Percentiles rank a stretch among this genome's conserved stretches.
Conservation (phyloP, 345 rosid species). For the Capsella bursapastoris region DNA sequence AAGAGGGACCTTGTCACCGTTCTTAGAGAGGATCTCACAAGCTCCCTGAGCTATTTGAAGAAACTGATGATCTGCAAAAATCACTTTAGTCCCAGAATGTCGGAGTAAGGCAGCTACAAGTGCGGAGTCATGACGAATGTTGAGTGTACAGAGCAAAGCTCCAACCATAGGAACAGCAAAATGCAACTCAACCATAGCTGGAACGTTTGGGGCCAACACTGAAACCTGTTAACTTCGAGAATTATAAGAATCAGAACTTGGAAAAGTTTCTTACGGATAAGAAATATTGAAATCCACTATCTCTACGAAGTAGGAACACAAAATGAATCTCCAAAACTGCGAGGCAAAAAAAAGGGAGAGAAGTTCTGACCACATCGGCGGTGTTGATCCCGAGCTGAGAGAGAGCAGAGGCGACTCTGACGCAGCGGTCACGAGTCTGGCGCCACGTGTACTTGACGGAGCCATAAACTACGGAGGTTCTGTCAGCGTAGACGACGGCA, state of each 20-base stretch:
- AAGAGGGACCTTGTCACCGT: constrained; percentile 46
- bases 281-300: neutral
- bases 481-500: constrained; percentile 54
- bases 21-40: constrained; percentile 50
- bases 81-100: constrained; percentile 67
- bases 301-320: neutral
- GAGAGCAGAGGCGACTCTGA: constrained; percentile 68
- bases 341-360: neutral
- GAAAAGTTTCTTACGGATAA: neutral
- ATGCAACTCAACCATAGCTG: constrained; percentile 84
- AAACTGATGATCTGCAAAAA: constrained; percentile 68
- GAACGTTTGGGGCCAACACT: constrained; percentile 70
- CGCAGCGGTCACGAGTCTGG: constrained; percentile 63
- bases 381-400: constrained; percentile 46
- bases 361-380: constrained; percentile 60
- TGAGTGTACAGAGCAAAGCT: constrained; percentile 76
- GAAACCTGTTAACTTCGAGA: constrained; percentile 53
- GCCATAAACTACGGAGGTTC: constrained; percentile 61
- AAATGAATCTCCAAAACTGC: neutral
- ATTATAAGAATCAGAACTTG: neutral
- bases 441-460: constrained; percentile 58
- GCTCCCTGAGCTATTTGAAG: constrained; percentile 63
- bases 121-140: constrained; percentile 67
- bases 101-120: constrained; percentile 60
- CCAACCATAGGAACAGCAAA: constrained; percentile 88